Base-by-base conservation (phyloP, 371 early-diverging fungal species). In the Mucor ambiguus region DNA sequence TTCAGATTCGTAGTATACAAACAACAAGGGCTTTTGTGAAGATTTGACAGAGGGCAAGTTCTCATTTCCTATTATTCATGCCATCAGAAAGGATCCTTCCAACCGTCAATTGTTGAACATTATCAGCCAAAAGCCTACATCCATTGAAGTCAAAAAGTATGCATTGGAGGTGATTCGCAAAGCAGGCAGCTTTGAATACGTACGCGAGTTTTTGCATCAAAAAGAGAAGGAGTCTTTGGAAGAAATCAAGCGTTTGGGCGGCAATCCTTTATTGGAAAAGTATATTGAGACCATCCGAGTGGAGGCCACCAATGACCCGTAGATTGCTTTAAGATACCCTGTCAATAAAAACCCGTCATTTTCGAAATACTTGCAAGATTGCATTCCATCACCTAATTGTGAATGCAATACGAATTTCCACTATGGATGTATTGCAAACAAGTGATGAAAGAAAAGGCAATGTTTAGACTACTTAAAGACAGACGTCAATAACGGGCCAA, bases 31-130 rank as follows among this genome's bases (percentile, higher is more conserved):
- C 24, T 98, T 93, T 73, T 96, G 96, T 66, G 98, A 98, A 79
- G 99, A 98, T 73, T 74, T 98, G 66, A 95, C 96, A 0, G 99
- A 98, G 79, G 99, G 99, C 69, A 98, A 98, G 77, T 98, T 96
- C 76, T 96, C 97, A 10, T 98, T 93, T 70, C 96, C 95, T 1
- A 89, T 98, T 64, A 93, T 96, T 22, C 96, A 95, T 68, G 90
- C 92, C 14, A 93, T 97, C 55, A 86, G 88, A 0, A 66, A 83
- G 0, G 84, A 89, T 48, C 77, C 88, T 4, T 71, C 69, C 52
- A 89, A 86, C 63, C 83, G 87, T 8, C 92, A 92, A 73, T 72
- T 96, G 26, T 64, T 86, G 5, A 89, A 90, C 67, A 98, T 98
- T 52, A 70, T 98, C 52, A 88, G 91, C 63, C 96, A 96, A 74